These are phyloP conservation scores for Neurospora africana DNA, from an alignment of 495 filamentous ascomycete species.

Conservation along the genomic window DNA sequence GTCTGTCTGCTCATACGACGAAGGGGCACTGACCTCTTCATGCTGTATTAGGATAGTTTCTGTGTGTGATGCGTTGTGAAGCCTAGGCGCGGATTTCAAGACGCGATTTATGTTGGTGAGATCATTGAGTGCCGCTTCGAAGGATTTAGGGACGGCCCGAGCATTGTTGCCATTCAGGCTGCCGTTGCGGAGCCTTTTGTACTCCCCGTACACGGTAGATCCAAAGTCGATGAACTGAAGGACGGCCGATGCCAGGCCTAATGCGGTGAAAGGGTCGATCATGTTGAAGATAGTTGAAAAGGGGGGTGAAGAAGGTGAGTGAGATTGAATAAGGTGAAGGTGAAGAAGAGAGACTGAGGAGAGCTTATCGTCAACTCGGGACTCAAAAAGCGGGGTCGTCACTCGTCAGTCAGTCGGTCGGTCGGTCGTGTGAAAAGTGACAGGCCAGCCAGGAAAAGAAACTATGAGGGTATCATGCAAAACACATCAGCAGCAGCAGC, in stretches of 20 bases:
- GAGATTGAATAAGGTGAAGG: not conserved
- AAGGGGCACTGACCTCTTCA: not conserved
- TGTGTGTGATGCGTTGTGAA: not conserved
- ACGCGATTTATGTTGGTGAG: not conserved
- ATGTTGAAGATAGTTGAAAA: not conserved
- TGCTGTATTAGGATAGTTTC: not conserved
- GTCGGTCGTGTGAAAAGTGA: not conserved
- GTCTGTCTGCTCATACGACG: not conserved
- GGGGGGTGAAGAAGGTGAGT: not conserved
- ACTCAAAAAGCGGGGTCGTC: not conserved
- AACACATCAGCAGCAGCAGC: not conserved
- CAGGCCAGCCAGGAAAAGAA: not conserved
- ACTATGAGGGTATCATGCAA: not conserved
- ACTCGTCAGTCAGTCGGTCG: not conserved
- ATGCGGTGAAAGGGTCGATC: constrained; percentile 8
- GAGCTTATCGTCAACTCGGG: not conserved
- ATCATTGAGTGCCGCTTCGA: not conserved
- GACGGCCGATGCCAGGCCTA: constrained; percentile 9
- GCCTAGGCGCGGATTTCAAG: not conserved
- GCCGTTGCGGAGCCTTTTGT: not conserved
- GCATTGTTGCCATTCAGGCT: not conserved
- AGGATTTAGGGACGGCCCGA: not conserved
- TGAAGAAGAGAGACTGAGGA: not conserved
- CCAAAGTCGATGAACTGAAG: constrained; percentile 10
- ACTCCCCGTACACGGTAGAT: not conserved